These are phyloP conservation scores for Yamagishiella unicocca DNA, from an alignment of 139 green algal genomes.

Conservation along the genomic window DNA sequence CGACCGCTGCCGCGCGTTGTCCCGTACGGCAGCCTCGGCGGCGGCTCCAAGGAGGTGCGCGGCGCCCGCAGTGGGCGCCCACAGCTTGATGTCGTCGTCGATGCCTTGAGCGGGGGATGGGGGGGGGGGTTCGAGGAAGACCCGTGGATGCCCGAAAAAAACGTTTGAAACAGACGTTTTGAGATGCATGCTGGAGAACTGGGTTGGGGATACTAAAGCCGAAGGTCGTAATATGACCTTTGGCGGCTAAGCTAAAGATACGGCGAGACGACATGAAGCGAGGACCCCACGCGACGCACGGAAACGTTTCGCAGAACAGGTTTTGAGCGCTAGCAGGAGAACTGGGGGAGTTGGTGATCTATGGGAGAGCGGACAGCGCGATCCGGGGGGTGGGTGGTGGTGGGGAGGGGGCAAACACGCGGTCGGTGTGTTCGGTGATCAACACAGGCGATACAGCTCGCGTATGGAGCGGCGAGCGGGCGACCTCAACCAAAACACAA, in stretches of 20 bases:
- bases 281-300: not conserved
- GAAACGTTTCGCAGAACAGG: too few species aligned
- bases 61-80: slow-evolving; percentile 48
- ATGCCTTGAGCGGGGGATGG: slow-evolving; percentile 35
- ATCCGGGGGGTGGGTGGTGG: too few species aligned
- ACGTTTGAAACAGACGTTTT: too few species aligned
- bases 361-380: too few species aligned
- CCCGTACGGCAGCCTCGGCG: not conserved
- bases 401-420: too few species aligned
- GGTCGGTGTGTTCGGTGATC: too few species aligned
- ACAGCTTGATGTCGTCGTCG: slow-evolving; percentile 68
- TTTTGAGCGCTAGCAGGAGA: too few species aligned
- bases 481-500: not conserved
- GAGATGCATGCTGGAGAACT: not conserved
- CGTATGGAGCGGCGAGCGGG: not conserved
- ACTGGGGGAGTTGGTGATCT: too few species aligned
- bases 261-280: not conserved
- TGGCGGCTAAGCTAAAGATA: not conserved
- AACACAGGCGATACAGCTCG: not conserved
- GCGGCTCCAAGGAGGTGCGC: not conserved
- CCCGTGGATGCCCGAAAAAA: too few species aligned
- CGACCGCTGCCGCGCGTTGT: not conserved
- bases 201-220: not conserved
- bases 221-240: not conserved
- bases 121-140: too few species aligned